Evolutionary conservation across 2,329 filamentous ascomycete genomes (phyloP), one percentile per base, ranked within the genome.

Genomic region (Exophiala spinifera): DNA sequence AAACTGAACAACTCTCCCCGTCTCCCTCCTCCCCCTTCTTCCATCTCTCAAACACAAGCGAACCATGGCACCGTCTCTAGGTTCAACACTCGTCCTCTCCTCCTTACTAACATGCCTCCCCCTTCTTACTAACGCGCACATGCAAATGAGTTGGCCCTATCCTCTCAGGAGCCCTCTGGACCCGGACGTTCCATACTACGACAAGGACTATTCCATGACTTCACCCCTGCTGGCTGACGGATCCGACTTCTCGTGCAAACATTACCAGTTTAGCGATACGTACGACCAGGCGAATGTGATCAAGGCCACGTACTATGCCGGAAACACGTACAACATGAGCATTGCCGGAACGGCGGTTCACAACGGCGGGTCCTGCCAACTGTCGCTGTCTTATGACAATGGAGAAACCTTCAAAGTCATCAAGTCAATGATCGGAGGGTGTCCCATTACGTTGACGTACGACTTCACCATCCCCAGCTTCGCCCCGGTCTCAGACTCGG

Each of bases 221-320:
- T 77, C 78, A 14, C 89, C 89, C 2, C 77, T 94, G 45, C 67
- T 72, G 1, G 66, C 75, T 17, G 74, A 77, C 56, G 85, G 86
- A 21, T 76, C 77, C 55, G 80, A 91, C 71, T 94, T 83, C 69
- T 86, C 88, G 4, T 94, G 89, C 80, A 91, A 91, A 75, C 84
- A 85, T 10, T 83, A 83, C 50, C 77, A 80, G 55, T 44, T 13
- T 7, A 25, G n/a, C 2, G 15, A 13, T 15, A 71, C 69, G 31
- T 47, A 64, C 44, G 60, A 69, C 2, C 67, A 66, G 14, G 65
- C 72, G 1, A 82, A 82, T 60, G 69, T 74, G 15, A 70, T 82
- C 3, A 80, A 83, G 17, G 82, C 80, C 33, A 81, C 76, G 20
- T 91, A 86, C 69, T 67, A 72, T 3, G 79, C 84, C 4, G 88